Evolutionary conservation across 495 filamentous ascomycete genomes (phyloP).

Genomic region (Penicillium verhagenii): DNA sequence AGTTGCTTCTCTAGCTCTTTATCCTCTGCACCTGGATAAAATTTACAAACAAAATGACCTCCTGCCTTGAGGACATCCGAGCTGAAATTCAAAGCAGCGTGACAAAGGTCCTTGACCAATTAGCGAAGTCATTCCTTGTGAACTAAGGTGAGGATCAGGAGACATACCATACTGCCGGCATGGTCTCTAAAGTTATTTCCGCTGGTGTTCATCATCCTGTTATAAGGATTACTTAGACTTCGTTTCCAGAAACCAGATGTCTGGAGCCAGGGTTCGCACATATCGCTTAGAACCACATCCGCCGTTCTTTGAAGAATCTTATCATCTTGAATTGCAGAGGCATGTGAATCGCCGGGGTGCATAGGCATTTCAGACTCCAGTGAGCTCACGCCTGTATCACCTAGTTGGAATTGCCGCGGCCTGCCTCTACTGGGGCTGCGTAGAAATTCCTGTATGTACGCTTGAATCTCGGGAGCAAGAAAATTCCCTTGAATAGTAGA

Average conservation of each 20-base stretch:
- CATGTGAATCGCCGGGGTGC: background rate
- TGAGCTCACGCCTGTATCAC: slow-evolving; percentile 8
- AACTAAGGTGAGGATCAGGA: slow-evolving; percentile 17
- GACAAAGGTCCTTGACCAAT: slow-evolving; percentile 72
- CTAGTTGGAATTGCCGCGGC: slow-evolving; percentile 26
- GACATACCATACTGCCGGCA: slow-evolving; percentile 83
- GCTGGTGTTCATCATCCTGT: slow-evolving; percentile 99
- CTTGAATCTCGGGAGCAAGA: slow-evolving; percentile 65
- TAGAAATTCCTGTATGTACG: slow-evolving; percentile 71
- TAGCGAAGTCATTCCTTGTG: slow-evolving; percentile 43
- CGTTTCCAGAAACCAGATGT: slow-evolving; percentile 73
- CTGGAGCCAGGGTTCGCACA: slow-evolving; percentile 93
- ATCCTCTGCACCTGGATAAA: slow-evolving; percentile 89
- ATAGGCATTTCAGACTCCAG: slow-evolving; percentile 15
- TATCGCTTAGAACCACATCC: slow-evolving; percentile 96
- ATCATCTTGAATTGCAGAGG: background rate
- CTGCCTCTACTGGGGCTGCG: slow-evolving; percentile 61
- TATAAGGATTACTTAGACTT: slow-evolving; percentile 87
- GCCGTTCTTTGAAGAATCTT: slow-evolving; percentile 54
- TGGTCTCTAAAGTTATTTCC: slow-evolving; percentile 85
- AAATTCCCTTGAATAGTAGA: slow-evolving; percentile 95
- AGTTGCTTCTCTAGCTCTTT: slow-evolving; percentile 70
- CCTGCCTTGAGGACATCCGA: slow-evolving; percentile 77
- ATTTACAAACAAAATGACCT: slow-evolving; percentile 95
- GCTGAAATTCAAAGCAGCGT: slow-evolving; percentile 77